Evolutionary conservation across 352 stramenopile species (phyloP), one percentile per base, ranked within the genome.

Genomic region (Globisporangium uncinulatum): DNA sequence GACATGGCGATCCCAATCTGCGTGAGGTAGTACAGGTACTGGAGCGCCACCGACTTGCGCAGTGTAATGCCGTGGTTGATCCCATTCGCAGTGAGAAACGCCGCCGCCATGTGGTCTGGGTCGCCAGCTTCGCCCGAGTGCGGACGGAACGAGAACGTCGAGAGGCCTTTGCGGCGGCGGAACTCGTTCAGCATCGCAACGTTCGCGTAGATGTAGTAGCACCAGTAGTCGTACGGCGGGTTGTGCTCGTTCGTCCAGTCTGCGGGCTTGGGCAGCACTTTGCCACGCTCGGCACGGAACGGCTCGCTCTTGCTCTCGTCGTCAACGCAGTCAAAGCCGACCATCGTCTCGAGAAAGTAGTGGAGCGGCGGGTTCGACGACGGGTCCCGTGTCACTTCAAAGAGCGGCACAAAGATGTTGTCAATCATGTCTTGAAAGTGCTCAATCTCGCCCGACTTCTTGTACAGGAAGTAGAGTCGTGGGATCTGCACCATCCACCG

Each of bases 41-140:
- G 97, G 45, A 99, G 76, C 37, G 75, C 87, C 34, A 98, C 92
- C 47, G 96, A 92, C 70, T 98, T 98, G 54, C 97, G 89, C 36
- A 99, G 79, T 50, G 97, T 96, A 73, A 99, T 98, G 24, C 97
- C 97, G 71, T 99, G 97, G 80, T 99, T 99, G 71, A 99, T 99
- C 54, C 83, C 82, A 51, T 98, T 94, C 8, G 92, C 81, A 44
- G 85, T 89, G 24, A 98, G 64, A 66, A 91, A 97, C 21, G 83
- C 74, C 13, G 89, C 86, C 0, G 88, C 95, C 51, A 99, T 83
- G 70, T 99, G 97, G 64, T 99, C 96, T 3, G 96, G 79, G 59
- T 99, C 95, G 17, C 97, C 97, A 42, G 97, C 98, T 76, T 99
- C 97, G 51, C 97, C 97, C 4, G 91, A 97, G 72, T 99, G 97